phyloP scores from a whole-genome alignment of 169 alveolate genomes.

The Eimeria sp. region DNA sequence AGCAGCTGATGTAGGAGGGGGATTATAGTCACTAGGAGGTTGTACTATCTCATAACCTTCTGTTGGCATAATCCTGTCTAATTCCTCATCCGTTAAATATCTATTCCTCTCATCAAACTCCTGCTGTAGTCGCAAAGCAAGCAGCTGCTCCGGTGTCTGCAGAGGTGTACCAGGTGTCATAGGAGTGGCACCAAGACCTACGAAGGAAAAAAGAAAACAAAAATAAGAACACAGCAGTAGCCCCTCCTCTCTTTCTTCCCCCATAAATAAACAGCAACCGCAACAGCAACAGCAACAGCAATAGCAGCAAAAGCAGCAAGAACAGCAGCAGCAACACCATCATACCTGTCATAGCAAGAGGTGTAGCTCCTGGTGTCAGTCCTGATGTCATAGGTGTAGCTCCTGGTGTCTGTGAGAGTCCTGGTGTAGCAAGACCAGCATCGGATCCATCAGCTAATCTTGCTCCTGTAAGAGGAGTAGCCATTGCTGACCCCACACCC shows the following conservation, averaged over 20 bases:
- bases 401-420: conserved; percentile 67
- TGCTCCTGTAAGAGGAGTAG: conserved; percentile 70
- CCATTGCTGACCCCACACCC: conserved; percentile 69
- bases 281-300: background rate
- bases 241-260: background rate
- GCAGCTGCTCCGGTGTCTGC: conserved; percentile 84
- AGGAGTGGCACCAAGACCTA: conserved; percentile 84
- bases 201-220: background rate
- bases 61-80: conserved; percentile 95
- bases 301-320: conserved; percentile 36
- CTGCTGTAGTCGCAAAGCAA: conserved; percentile 83
- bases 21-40: conserved; percentile 95
- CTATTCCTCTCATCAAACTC: conserved; percentile 88
- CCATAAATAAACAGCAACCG: background rate
- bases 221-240: background rate
- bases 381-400: conserved; percentile 85
- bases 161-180: conserved; percentile 83
- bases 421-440: conserved; percentile 73
- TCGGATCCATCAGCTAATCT: conserved; percentile 80
- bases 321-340: background rate
- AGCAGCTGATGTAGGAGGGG: conserved; percentile 84
- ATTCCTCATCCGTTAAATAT: conserved; percentile 97
- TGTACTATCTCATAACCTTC: conserved; percentile 96
- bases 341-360: conserved; percentile 87
- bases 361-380: conserved; percentile 90